phyloP scores from a whole-genome alignment of 768 basidiomycete genomes.

The Kwoniella heveanensis region DNA sequence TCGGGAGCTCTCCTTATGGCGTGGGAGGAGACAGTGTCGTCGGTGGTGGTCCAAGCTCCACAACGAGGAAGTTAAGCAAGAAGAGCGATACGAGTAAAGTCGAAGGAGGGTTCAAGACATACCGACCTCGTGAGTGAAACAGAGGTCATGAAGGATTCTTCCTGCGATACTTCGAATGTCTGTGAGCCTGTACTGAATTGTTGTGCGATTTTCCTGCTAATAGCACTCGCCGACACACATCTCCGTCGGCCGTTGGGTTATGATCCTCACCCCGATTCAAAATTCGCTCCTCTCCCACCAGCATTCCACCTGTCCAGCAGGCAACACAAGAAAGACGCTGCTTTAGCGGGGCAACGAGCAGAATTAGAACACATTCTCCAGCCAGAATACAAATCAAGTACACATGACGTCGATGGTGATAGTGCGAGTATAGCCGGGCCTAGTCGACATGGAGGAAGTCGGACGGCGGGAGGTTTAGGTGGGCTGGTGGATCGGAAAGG shows the following conservation, averaged over 20 bases:
- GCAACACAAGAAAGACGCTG: slow-evolving; percentile 35
- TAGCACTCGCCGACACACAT: slow-evolving; percentile 47
- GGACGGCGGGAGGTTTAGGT: slow-evolving; percentile 25
- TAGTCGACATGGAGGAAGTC: slow-evolving; percentile 12
- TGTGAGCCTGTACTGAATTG: too few relatives aligned
- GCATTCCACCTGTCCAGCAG: slow-evolving; percentile 34
- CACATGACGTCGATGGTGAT: slow-evolving; percentile 24
- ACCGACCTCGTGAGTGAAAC: slow-evolving; percentile 41
- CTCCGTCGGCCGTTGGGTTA: slow-evolving; percentile 31
- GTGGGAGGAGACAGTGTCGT: not conserved
- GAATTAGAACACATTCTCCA: slow-evolving; percentile 50
- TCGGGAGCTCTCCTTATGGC: slow-evolving; percentile 25
- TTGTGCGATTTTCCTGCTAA: too few relatives aligned
- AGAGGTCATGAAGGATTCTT: not conserved
- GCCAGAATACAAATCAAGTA: slow-evolving; percentile 39
- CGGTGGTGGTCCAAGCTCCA: not conserved
- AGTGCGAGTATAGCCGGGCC: slow-evolving; percentile 32
- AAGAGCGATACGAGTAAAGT: slow-evolving; percentile 18
- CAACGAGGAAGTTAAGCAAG: slow-evolving; percentile 9
- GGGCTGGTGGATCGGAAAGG: slow-evolving; percentile 20
- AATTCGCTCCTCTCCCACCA: slow-evolving; percentile 46
- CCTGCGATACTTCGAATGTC: too few relatives aligned
- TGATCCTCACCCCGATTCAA: slow-evolving; percentile 41
- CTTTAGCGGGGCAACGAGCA: slow-evolving; percentile 38
- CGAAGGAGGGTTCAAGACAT: slow-evolving; percentile 47